These are phyloP conservation scores for Neoboletus subvelutipes DNA, from an alignment of 768 basidiomycete species.

Conservation along the genomic window DNA sequence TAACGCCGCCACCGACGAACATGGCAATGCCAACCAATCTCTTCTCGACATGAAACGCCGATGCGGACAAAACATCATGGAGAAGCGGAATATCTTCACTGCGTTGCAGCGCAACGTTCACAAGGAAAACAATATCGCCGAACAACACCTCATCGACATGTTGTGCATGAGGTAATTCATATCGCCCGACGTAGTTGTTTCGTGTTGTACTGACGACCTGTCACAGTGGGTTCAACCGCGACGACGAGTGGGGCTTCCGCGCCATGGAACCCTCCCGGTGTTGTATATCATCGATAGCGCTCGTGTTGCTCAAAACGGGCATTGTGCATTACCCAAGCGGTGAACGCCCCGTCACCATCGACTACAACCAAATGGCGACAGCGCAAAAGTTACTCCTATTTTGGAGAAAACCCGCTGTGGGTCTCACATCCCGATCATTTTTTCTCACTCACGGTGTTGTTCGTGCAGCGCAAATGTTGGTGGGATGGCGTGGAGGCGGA, in stretches of 20 bases:
- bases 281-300: constrained; percentile 97
- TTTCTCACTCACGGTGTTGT: background rate
- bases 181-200: constrained; percentile 2
- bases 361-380: constrained; percentile 92
- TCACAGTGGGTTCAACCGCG: constrained; percentile 83
- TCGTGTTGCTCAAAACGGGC: constrained; percentile 96
- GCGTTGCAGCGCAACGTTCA: constrained; percentile 98
- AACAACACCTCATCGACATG: constrained; percentile 99
- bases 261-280: constrained; percentile 94
- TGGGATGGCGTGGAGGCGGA: constrained; percentile 98
- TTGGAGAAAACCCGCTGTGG: constrained; percentile 99
- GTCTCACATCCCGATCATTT: constrained; percentile 33
- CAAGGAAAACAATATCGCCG: constrained; percentile 98
- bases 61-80: constrained; percentile 86
- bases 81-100: constrained; percentile 91
- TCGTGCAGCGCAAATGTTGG: constrained; percentile 93
- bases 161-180: constrained; percentile 89
- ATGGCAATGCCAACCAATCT: constrained; percentile 76
- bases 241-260: constrained; percentile 98
- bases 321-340: constrained; percentile 73
- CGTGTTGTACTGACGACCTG: constrained; percentile 8
- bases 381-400: constrained; percentile 96
- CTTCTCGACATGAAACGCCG: constrained; percentile 80
- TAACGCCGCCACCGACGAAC: constrained; percentile 63
- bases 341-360: constrained; percentile 75